Evolutionary conservation across 2,329 filamentous ascomycete species (phyloP).

Genomic region (Neopestalotiopsis rosae): DNA sequence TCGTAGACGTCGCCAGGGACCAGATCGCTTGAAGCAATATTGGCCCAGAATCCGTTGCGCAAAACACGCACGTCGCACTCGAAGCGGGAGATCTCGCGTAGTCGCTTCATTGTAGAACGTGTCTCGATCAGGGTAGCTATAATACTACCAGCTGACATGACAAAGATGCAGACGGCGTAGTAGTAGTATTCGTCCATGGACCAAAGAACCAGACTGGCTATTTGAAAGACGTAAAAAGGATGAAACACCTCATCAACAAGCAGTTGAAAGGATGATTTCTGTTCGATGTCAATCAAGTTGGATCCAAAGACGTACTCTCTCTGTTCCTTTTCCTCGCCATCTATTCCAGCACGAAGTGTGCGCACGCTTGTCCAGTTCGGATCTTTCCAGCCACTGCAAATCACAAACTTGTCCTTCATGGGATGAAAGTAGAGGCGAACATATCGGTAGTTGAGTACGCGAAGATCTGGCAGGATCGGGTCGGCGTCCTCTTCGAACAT

Average conservation of each 20-base stretch:
- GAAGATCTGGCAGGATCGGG: conserved; percentile 75
- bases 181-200: conserved; percentile 97
- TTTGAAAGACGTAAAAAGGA: conserved; percentile 97
- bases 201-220: conserved; percentile 93
- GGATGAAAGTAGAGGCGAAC: conserved; percentile 93
- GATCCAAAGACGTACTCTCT: conserved; percentile 86
- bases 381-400: conserved; percentile 93
- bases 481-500: conserved; percentile 73
- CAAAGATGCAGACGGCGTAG: conserved; percentile 92
- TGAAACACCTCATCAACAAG: conserved; percentile 94
- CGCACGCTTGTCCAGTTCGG: conserved; percentile 83
- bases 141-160: conserved; percentile 94
- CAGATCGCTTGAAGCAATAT: conserved; percentile 80
- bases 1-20: conserved; percentile 97
- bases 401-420: conserved; percentile 83
- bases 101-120: conserved; percentile 85
- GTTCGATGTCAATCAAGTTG: conserved; percentile 91
- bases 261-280: conserved; percentile 83
- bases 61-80: conserved; percentile 95
- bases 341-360: conserved; percentile 77
- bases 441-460: conserved; percentile 89
- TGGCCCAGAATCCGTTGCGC: conserved; percentile 80
- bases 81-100: conserved; percentile 91
- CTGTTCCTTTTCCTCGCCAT: conserved; percentile 84
- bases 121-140: conserved; percentile 89